Conservation (phyloP, 2,329 filamentous ascomycete species). For the Curvularia verruculosa region DNA sequence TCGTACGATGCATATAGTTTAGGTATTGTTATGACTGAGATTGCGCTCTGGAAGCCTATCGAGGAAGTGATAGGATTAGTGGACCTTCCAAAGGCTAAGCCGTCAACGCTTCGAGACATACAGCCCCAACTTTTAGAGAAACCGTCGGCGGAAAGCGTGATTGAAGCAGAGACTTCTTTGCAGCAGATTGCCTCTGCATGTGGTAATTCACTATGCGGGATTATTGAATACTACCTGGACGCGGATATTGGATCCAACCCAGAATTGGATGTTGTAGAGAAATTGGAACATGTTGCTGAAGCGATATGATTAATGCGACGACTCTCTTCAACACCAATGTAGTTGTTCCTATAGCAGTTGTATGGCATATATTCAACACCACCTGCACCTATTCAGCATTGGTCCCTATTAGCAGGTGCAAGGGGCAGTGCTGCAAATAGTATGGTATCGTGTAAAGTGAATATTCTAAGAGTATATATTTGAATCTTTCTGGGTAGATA, state of each 20-base stretch:
- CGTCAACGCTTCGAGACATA: background rate
- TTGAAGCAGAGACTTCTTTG: background rate
- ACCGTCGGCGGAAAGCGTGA: no score
- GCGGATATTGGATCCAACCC: background rate
- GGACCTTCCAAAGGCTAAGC: background rate
- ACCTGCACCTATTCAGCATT: background rate
- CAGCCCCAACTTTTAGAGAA: background rate
- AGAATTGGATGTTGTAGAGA: background rate
- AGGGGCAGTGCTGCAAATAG: background rate
- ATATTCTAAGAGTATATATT: no score
- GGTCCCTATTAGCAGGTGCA: background rate
- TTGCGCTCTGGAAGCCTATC: conserved; percentile 60
- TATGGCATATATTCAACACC: background rate
- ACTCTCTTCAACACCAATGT: background rate
- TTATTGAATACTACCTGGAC: background rate
- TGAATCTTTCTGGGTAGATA: no score
- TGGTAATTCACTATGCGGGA: background rate
- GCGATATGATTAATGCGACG: background rate
- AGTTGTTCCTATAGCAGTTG: background rate
- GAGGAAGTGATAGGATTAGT: conserved; percentile 32
- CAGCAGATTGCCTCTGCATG: background rate
- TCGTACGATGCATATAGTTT: conserved; percentile 61
- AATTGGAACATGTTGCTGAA: background rate
- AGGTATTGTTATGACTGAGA: conserved; percentile 60
- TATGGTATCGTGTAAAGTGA: no score